These are phyloP conservation scores for Alternaria arborescens DNA, from an alignment of 2,329 filamentous ascomycete genomes.

Conservation along the genomic window DNA sequence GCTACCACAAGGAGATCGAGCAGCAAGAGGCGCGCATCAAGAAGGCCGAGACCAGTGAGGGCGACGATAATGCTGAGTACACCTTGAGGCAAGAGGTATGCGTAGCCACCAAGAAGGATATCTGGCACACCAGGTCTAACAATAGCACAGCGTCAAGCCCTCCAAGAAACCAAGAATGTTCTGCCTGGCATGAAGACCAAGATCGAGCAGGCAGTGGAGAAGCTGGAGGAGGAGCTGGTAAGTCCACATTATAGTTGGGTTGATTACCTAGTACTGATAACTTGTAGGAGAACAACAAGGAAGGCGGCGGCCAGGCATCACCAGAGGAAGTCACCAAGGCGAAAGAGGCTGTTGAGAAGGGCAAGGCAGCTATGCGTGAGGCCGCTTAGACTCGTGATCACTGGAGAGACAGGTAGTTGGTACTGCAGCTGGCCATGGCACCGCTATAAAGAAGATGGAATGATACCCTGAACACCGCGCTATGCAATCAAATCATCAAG, in stretches of 20 bases:
- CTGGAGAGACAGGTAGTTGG: background rate
- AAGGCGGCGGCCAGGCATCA: conserved; percentile 48
- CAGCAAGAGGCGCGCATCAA: conserved; percentile 76
- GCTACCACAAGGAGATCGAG: conserved; percentile 85
- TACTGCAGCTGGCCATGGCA: background rate
- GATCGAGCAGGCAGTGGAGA: conserved; percentile 74
- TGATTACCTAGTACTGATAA: conserved; percentile 9
- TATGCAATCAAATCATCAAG: conserved; percentile 38
- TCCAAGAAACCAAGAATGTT: conserved; percentile 88
- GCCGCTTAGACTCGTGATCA: conserved; percentile 23
- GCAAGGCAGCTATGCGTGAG: conserved; percentile 51
- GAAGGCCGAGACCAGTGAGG: conserved; percentile 68
- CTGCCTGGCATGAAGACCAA: conserved; percentile 76
- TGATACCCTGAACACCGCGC: conserved; percentile 42
- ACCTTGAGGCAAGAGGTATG: conserved; percentile 85
- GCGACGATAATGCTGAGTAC: conserved; percentile 79
- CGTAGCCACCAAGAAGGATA: background rate
- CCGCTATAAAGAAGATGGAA: conserved; percentile 13
- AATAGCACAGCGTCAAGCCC: conserved; percentile 70
- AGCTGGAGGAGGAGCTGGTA: conserved; percentile 79
- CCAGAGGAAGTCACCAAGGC: conserved; percentile 58
- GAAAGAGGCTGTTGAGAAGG: conserved; percentile 52
- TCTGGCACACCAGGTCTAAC: conserved; percentile 5
- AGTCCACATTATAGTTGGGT: conserved; percentile 49
- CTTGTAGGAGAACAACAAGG: conserved; percentile 53